These are phyloP conservation scores for Aspergillus versicolor DNA, from an alignment of 2,329 filamentous ascomycete species.

Conservation along the genomic window DNA sequence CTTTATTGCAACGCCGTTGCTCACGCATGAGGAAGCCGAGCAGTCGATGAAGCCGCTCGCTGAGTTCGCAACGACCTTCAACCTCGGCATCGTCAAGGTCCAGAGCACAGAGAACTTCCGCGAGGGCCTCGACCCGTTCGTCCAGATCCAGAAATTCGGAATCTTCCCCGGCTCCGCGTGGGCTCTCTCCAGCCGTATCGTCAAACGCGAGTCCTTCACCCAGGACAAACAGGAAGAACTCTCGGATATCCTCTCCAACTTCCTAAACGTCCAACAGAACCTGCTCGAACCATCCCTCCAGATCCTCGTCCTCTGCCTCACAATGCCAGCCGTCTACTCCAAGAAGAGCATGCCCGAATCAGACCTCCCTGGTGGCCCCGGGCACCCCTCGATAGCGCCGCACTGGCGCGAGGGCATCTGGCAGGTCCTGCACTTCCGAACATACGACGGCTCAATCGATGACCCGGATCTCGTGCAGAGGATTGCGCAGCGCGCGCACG, in stretches of 20 bases:
- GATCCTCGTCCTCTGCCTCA: background rate
- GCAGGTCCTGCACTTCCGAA: conserved; percentile 13
- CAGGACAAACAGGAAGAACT: conserved; percentile 5
- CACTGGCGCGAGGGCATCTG: conserved; percentile 19
- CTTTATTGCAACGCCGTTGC: conserved; percentile 15
- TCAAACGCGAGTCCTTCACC: conserved; percentile 6
- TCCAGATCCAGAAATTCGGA: background rate
- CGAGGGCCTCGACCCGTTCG: background rate
- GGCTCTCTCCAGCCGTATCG: conserved; percentile 13
- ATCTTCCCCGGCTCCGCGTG: background rate
- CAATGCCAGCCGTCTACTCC: conserved; percentile 10
- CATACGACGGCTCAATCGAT: background rate
- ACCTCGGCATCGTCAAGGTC: background rate
- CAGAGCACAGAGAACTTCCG: background rate
- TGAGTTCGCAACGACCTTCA: conserved; percentile 1
- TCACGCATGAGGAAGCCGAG: conserved; percentile 11
- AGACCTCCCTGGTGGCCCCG: conserved; percentile 10
- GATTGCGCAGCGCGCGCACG: conserved; percentile 6
- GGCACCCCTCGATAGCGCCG: conserved; percentile 17
- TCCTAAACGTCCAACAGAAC: background rate
- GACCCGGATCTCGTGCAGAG: conserved; percentile 9
- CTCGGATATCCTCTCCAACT: background rate
- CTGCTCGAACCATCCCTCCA: background rate
- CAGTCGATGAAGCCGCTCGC: conserved; percentile 12
- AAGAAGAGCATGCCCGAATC: conserved; percentile 1